A percentile compares a stretch with the other conserved stretches of the same genome.
phyloP scores from a whole-genome alignment of 2,329 filamentous ascomycete species.

The Parafenestella ontariensis region DNA sequence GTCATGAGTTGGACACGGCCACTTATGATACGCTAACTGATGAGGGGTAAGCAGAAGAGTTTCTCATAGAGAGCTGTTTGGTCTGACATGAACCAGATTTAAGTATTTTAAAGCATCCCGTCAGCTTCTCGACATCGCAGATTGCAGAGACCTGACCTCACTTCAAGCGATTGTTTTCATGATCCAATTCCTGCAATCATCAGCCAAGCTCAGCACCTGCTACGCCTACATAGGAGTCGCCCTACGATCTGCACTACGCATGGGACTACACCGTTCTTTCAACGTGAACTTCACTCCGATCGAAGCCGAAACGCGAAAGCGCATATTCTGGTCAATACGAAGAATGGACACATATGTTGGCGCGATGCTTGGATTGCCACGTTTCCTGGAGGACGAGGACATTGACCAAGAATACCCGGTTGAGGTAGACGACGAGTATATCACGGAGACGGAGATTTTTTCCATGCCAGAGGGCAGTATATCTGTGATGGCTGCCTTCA shows the following conservation, averaged over 20 bases:
- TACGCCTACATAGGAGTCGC: constrained; percentile 62
- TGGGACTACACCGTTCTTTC: constrained; percentile 60
- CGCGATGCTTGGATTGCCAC: constrained; percentile 58
- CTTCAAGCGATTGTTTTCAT: constrained; percentile 61
- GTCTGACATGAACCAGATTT: constrained; percentile 47
- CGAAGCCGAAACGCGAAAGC: constrained; percentile 58
- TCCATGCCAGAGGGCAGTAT: constrained; percentile 63
- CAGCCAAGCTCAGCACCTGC: constrained; percentile 60
- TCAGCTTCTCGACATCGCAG: constrained; percentile 60
- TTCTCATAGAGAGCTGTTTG: too few species aligned
- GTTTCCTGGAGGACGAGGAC: constrained; percentile 57
- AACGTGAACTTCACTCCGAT: constrained; percentile 56
- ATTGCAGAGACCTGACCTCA: constrained; percentile 58
- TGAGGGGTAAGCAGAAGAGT: constrained; percentile 48
- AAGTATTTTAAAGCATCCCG: constrained; percentile 58
- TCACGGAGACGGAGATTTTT: constrained; percentile 56
- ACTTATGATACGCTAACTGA: constrained; percentile 57
- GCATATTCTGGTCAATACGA: constrained; percentile 60
- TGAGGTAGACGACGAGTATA: constrained; percentile 59
- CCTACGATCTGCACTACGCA: constrained; percentile 57
- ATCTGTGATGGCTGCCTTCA: constrained; percentile 65
- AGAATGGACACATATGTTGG: constrained; percentile 62
- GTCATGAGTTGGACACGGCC: constrained; percentile 44
- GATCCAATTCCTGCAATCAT: constrained; percentile 61
- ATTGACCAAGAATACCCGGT: constrained; percentile 57